Evolutionary conservation across 1,284 basidiomycete genomes (phyloP).

Genomic region (Tranzscheliella williamsii): DNA sequence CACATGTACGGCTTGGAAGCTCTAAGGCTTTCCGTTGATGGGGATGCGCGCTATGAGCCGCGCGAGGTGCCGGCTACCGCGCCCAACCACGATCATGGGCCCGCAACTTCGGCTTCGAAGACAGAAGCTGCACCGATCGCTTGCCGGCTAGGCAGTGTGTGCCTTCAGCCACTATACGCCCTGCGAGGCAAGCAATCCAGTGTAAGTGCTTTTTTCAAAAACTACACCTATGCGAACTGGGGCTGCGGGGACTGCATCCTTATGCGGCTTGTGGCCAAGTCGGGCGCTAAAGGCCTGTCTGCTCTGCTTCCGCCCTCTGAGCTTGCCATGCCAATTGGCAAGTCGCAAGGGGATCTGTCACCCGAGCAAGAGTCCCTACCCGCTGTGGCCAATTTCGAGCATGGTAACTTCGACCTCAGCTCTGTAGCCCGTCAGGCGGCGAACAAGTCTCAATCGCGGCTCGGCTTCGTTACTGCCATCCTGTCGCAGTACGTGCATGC

Average conservation of each 20-base stretch:
- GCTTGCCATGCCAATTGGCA: neutral
- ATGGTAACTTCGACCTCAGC: neutral
- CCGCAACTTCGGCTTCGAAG: neutral
- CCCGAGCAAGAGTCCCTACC: neutral
- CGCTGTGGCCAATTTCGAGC: neutral
- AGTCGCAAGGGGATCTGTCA: neutral
- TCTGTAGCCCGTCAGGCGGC: neutral
- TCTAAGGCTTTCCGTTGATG: neutral
- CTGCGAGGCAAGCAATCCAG: too few species aligned
- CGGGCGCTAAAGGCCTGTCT: neutral
- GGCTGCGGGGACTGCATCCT: neutral
- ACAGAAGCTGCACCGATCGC: neutral
- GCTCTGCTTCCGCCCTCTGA: neutral
- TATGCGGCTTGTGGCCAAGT: neutral
- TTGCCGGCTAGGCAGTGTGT: neutral
- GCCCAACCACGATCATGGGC: neutral
- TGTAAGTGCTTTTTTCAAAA: neutral
- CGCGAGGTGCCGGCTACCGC: neutral
- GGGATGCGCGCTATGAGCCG: neutral
- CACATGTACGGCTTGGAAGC: neutral
- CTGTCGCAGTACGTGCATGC: neutral
- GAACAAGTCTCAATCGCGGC: neutral
- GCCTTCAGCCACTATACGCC: neutral
- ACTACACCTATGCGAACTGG: neutral
- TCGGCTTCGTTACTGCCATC: neutral